phyloP scores from a whole-genome alignment of 192 early-diverging fungal genomes.

The Rhizophagus clarus region DNA sequence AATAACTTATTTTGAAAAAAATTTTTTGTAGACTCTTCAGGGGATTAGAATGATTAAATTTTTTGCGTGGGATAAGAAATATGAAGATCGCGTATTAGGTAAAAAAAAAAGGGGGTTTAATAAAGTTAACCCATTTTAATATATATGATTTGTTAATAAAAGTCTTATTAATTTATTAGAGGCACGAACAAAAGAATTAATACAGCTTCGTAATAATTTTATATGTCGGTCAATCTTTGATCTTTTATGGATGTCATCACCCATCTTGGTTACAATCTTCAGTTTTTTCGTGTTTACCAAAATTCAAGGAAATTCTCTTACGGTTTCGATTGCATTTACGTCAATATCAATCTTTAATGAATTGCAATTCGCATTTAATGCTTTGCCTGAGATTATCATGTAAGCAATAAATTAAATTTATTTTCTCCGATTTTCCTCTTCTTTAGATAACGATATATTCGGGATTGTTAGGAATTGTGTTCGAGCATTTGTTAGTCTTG shows the following conservation, averaged over 20 bases:
- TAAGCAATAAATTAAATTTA: constrained; percentile 33
- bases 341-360: constrained; percentile 71
- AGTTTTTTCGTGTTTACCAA: constrained; percentile 62
- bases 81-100: constrained; percentile 62
- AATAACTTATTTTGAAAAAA: no score
- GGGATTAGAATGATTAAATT: constrained; percentile 96
- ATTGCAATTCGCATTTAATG: constrained; percentile 64
- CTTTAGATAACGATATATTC: not conserved
- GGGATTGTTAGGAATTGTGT: constrained; percentile 21
- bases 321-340: constrained; percentile 52
- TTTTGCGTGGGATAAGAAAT: constrained; percentile 76
- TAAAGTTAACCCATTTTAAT: no score
- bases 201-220: constrained; percentile 35
- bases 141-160: not conserved
- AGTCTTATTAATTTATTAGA: constrained; percentile 35
- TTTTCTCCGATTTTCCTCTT: not conserved
- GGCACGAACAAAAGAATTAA: constrained; percentile 42
- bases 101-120: constrained; percentile 37
- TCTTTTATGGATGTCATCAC: constrained; percentile 59
- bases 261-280: constrained; percentile 60
- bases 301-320: constrained; percentile 51
- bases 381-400: constrained; percentile 60
- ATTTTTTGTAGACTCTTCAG: constrained; percentile 46
- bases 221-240: constrained; percentile 34
- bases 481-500: constrained; percentile 62